Evolutionary conservation across 2,329 filamentous ascomycete species (phyloP).

Genomic region (Furcasterigmium furcatum): DNA sequence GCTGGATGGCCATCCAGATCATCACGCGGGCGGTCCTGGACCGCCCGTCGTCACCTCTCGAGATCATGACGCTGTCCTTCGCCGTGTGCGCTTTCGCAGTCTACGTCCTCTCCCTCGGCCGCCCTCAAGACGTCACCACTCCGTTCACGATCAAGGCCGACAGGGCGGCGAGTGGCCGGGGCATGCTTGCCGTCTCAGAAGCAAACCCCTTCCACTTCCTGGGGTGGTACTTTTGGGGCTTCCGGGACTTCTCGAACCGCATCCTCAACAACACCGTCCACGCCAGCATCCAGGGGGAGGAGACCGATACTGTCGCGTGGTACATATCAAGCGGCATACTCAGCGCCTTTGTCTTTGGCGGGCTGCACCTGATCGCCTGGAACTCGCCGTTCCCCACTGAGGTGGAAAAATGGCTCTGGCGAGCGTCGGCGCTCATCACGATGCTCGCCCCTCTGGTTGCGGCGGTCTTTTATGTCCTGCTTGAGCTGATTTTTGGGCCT

Average conservation of each 20-base stretch:
- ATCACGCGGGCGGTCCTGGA: constrained; percentile 14
- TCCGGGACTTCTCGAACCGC: no score
- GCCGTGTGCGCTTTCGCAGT: constrained; percentile 10
- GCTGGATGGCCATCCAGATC: constrained; percentile 17
- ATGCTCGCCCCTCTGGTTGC: background rate
- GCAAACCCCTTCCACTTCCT: background rate
- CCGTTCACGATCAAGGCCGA: background rate
- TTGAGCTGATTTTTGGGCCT: no score
- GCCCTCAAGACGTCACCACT: constrained; percentile 9
- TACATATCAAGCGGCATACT: no score
- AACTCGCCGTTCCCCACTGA: constrained; percentile 18
- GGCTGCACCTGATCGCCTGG: constrained; percentile 18
- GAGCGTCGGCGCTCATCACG: constrained; percentile 2
- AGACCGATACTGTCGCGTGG: background rate
- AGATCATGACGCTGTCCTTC: constrained; percentile 18
- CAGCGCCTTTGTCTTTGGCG: constrained; percentile 6
- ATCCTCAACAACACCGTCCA: no score
- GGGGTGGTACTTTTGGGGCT: no score
- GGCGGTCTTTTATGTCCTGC: background rate
- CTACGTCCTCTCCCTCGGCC: constrained; percentile 7
- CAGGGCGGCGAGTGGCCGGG: background rate
- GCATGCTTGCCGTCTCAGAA: background rate
- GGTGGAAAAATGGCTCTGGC: constrained; percentile 13
- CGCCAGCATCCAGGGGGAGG: background rate
- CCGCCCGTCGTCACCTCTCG: constrained; percentile 19